Evolutionary conservation across 768 basidiomycete genomes (phyloP), one percentile per base, ranked within the genome.

Genomic region (Hericium coralloides): DNA sequence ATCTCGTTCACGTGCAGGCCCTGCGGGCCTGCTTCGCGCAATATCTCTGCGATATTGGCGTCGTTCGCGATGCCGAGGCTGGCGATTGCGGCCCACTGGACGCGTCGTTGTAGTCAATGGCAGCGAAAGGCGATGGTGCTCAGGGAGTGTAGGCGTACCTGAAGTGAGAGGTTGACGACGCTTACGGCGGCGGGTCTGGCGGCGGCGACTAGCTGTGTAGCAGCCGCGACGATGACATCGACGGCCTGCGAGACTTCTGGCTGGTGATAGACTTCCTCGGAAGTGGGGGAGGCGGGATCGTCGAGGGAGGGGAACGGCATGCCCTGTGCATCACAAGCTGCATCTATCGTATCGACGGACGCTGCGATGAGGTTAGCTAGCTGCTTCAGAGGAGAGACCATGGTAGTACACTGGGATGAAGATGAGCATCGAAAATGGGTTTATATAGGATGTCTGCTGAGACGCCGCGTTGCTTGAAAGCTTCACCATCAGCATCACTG

Each of bases 281-380:
- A 26, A 8, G 7, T 18, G 7, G 53, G 20, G 23, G 39, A 12
- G 26, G 4, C 14, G n/a, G 53, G 53, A n/a, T 25, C 53, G 41
- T 55, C 53, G 41, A 55, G 39, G 17, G 53, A 55, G 6, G 53
- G 53, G 20, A 55, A 55, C n/a, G 38, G 38, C 17, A 47, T 9
- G 26, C 41, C 41, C 7, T 47, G 18, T 6, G 12, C n/a, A 4
- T 12, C 17, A 23, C 26, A 55, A 6, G 53, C 25, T 10, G 53
- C 38, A 8, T 55, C 53, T 20, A 55, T 48, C 47, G 9, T 9
- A 18, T 48, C 47, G 47, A 48, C 47, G 10, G 15, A 17, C 8
- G 47, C 15, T 48, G 47, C 47, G 8, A 48, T 48, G 47, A 48
- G 47, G 22, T 48, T 48, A 8, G 47, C 9, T 7, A 48, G 47